Evolutionary conservation across 148 eudicot species (phyloP).

Genomic region (Dianthus caryophyllus): DNA sequence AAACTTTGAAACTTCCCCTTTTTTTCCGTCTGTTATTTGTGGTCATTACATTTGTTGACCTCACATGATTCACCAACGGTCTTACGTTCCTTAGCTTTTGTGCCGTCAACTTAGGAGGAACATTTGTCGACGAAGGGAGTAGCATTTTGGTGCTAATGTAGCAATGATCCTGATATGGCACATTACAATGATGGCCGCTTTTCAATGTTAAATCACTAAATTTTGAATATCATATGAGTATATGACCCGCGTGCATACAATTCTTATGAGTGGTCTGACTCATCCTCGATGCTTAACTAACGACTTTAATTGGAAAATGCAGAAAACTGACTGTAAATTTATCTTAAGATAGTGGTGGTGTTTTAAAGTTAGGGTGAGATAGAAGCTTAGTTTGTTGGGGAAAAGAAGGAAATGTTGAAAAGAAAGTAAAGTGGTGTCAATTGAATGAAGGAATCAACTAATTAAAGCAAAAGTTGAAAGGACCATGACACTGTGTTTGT

Average conservation of each 20-base stretch:
- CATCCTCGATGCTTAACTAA: slow-evolving; percentile 13
- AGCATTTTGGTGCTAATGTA: background rate
- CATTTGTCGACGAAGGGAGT: no score
- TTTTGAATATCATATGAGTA: background rate
- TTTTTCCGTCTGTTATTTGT: no score
- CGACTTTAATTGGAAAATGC: slow-evolving; percentile 14
- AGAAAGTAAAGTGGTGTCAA: slow-evolving; percentile 28
- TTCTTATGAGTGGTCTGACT: slow-evolving; percentile 21
- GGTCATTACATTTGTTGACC: no score
- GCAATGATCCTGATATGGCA: background rate
- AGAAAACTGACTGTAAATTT: slow-evolving; percentile 17
- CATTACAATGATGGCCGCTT: background rate
- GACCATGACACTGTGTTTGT: slow-evolving; percentile 21
- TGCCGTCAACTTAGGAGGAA: no score
- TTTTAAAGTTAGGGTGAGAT: slow-evolving; percentile 22
- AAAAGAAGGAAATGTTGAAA: slow-evolving; percentile 16
- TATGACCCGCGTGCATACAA: background rate
- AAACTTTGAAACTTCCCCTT: no score
- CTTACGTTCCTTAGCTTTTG: no score
- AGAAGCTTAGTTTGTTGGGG: slow-evolving; percentile 20
- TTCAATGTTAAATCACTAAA: background rate
- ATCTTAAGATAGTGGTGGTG: slow-evolving; percentile 9
- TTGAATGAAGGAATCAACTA: slow-evolving; percentile 30
- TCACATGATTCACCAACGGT: no score
- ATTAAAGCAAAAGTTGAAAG: slow-evolving; percentile 37